Base-by-base conservation (phyloP, 2,329 filamentous ascomycete species). In the Trichophyton benhamiae region DNA sequence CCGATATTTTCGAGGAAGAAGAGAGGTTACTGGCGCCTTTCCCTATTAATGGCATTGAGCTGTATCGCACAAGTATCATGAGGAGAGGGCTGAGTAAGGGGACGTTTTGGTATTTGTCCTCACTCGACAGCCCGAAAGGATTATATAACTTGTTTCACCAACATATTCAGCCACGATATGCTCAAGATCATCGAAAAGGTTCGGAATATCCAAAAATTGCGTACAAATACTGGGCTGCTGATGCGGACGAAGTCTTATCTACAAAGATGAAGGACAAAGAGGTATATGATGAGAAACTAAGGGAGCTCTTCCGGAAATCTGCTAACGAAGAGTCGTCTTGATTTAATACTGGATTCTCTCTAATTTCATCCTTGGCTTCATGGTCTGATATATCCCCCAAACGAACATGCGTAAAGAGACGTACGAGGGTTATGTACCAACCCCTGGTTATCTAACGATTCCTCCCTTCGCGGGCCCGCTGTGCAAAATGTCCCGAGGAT, bases 81-180 rank as follows among this genome's bases (percentile, higher is more conserved):
- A 41, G 46, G 27, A 62, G 36, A 22, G 65, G 64, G 59, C 67
- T 66, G 66, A 64, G 62, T 25, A 66, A 53, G n/a, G 67, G 66
- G 53, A 66, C 60, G 30, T 68, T 68, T 44, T 69, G 65, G 67
- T 68, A 67, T 55, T 65, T 67, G 17, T 60, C 67, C 17, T 65
- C 67, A 3, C 60, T 69, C 3, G 49, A 64, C 2, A 68, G 63
- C 58, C 66, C 65, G 1, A 67, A 67, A 59, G 67, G 65, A 3
- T 42, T 68, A 6, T 67, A 59, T 48, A 65, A 65, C 36, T 30
- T 69, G 13, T 69, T 69, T 59, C 60, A 42, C 30, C 36, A 66
- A 27, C 66, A 67, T 38, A 63, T 70, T 13, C 64, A 67, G 49
- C 65, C 64, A 38, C 63, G 63, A 38, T 68, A 67, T 49, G 59